Evolutionary conservation across 1,284 basidiomycete species (phyloP), one percentile per base, ranked within the genome.

Genomic region (Vanrija pseudolonga): DNA sequence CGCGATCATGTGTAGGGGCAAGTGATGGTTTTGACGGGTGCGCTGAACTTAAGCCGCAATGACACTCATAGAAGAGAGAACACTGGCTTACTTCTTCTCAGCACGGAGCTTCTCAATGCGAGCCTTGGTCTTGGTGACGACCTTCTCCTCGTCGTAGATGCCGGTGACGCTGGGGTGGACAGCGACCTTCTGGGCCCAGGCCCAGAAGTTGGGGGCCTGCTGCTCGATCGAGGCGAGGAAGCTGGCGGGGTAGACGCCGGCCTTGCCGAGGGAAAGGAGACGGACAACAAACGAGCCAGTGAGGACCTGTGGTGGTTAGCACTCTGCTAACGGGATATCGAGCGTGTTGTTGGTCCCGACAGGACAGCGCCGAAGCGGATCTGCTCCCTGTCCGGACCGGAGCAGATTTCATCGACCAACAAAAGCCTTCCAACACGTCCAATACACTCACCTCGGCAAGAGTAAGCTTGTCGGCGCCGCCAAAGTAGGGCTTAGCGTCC

Each of bases 241-340:
- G 15, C 5, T 11, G 18, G 43, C 24, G 28, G 49, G 49, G 44
- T 47, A 50, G 26, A 51, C 7, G 17, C n/a, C 51, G 14, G 14
- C 24, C 26, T 56, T 41, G 18, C 23, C 28, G 28, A 47, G n/a
- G 3, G 39, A 12, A 12, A 47, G 23, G 18, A 56, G 45, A 9
- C 54, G 54, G 44, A 56, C 15, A 15, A 47, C 44, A 20, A 56
- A 56, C 28, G 48, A 47, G 45, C 49, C 54, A 3, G 54, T 56
- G n/a, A 46, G 45, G 24, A 55, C 48, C 53, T 55, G 47, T 32
- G 32, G 32, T 14, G 2, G 32, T 32, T 12, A 32, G 32, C 32
- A 3, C 11, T 12, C 11, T 32, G 14, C 14, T 32, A 12, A 32
- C 32, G 2, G 11, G 26, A 5, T 24, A 24, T 24, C 24, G 8